Base-by-base conservation (phyloP, 2,329 filamentous ascomycete genomes). In the Pseudogymnoascus sp. region DNA sequence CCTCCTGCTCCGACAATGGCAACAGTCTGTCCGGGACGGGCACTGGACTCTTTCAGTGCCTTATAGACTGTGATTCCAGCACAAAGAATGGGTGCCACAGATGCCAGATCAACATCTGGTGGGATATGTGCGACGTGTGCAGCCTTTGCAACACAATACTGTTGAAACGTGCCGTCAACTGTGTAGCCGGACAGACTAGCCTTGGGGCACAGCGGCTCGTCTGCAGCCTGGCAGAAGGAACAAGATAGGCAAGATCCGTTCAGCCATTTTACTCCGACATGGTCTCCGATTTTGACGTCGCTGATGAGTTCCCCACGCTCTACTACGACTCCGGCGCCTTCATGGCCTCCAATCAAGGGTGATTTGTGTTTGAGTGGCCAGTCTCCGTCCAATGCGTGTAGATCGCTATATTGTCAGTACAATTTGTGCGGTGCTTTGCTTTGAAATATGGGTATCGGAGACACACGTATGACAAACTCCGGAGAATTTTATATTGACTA, bases 241-340 rank as follows among this genome's bases (percentile, higher is more conserved):
- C 92, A 97, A 66, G 81, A 76, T 65, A 96, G 80, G 77, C 93
- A 97, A 55, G 89, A 88, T 66, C 91, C 90, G 76, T 96, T 94
- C 72, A 97, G 81, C 92, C 92, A 97, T 80, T 90, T 96, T 76
- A 97, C 84, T 73, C 93, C 93, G 65, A 86, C 93, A 71, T 91
- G 80, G 72, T 96, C 91, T 69, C 92, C 92, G 70, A 96, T 80
- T 73, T 91, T 79, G 65, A 96, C 78, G 69, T 94, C 90, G 2
- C 82, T 78, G 66, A 94, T 91, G 36, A 95, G 83, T 15, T 88
- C 80, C 69, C 92, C 92, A 66, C 83, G 83, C 60, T 89, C 86
- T 35, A 97, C 92, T 38, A 96, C 89, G 59, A 92, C 77, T 73
- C 92, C 92, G 29, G 91, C 91, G 71, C 92, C 84, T 72, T 87